Conservation (phyloP, 2,329 filamentous ascomycete genomes). For the Monilinia vaccinii-corymbosi region DNA sequence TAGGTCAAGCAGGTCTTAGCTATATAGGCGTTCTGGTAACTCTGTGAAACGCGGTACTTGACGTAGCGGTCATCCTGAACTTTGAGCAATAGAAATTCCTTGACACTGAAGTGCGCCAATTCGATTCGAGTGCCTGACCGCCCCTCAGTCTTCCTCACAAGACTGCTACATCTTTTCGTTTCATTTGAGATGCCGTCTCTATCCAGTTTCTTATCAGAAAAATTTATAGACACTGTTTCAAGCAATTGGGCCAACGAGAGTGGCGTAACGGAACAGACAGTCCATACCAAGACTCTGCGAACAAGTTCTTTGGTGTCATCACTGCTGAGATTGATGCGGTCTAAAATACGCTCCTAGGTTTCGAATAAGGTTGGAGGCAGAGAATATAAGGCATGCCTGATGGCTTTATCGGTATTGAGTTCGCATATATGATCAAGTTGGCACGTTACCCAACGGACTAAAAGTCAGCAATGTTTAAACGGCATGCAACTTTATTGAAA, state of each 20-base stretch:
- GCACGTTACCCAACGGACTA: constrained; percentile 16
- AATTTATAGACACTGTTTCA: constrained; percentile 15
- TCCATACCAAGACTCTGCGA: constrained; percentile 15
- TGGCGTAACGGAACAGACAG: constrained; percentile 2
- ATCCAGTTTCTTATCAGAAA: constrained; percentile 10
- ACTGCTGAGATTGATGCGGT: constrained; percentile 20
- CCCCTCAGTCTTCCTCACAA: constrained; percentile 14
- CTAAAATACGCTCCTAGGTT: constrained; percentile 26
- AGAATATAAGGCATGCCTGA: constrained; percentile 11
- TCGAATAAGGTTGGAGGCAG: constrained; percentile 19
- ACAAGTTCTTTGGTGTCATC: constrained; percentile 17
- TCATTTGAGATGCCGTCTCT: constrained; percentile 14
- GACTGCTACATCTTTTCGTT: constrained; percentile 20
- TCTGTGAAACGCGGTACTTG: not conserved
- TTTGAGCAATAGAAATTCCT: constrained; percentile 17
- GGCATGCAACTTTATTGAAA: not conserved
- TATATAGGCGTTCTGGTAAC: not conserved
- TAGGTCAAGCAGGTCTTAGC: not conserved
- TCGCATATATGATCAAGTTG: constrained; percentile 15
- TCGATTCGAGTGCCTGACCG: constrained; percentile 10
- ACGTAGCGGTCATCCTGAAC: not conserved
- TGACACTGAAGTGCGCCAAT: constrained; percentile 25
- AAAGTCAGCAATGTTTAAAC: not conserved
- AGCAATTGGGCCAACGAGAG: constrained; percentile 7
- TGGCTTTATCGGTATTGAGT: constrained; percentile 15